Conservation (phyloP, 306 rosid genomes). For the Ormosia semicastrata region DNA sequence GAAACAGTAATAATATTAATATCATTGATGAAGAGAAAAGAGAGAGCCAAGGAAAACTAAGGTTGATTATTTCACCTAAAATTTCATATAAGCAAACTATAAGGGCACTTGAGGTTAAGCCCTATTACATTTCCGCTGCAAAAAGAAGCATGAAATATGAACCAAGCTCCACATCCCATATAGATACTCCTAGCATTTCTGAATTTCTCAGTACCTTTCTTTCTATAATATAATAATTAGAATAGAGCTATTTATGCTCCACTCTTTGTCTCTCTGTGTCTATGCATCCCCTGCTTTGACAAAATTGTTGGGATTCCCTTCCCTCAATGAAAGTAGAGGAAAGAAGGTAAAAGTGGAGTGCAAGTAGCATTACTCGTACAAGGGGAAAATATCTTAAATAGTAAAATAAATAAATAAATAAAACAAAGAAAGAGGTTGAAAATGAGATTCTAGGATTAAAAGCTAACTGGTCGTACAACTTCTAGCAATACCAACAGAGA, state of each 20-base stretch:
- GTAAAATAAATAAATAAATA: neutral
- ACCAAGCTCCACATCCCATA: conserved; percentile 6
- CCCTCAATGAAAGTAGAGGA: conserved; percentile 8
- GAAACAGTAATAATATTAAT: conserved; percentile 26
- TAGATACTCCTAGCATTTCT: conserved; percentile 16
- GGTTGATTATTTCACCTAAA: conserved; percentile 14
- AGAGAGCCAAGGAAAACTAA: conserved; percentile 4
- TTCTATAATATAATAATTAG: conserved; percentile 26
- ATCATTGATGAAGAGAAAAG: neutral
- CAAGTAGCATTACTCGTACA: conserved; percentile 41
- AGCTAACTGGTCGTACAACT: conserved; percentile 14
- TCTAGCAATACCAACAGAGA: conserved; percentile 4
- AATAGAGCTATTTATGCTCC: conserved; percentile 58
- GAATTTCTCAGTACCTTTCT: neutral
- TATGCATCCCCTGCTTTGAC: conserved; percentile 22
- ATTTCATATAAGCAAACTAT: conserved; percentile 33
- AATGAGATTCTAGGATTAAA: conserved; percentile 27
- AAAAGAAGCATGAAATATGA: conserved; percentile 33
- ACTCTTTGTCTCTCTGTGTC: conserved; percentile 1
- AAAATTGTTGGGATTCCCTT: conserved; percentile 17
- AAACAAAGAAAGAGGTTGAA: neutral
- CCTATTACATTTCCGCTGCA: conserved; percentile 48
- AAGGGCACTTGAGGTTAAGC: conserved; percentile 44
- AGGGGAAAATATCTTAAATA: conserved; percentile 3
- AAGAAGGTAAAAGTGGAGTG: conserved; percentile 54